Evolutionary conservation across 202 grass and related monocot genomes (phyloP).

Genomic region (Panicum virgatum): DNA sequence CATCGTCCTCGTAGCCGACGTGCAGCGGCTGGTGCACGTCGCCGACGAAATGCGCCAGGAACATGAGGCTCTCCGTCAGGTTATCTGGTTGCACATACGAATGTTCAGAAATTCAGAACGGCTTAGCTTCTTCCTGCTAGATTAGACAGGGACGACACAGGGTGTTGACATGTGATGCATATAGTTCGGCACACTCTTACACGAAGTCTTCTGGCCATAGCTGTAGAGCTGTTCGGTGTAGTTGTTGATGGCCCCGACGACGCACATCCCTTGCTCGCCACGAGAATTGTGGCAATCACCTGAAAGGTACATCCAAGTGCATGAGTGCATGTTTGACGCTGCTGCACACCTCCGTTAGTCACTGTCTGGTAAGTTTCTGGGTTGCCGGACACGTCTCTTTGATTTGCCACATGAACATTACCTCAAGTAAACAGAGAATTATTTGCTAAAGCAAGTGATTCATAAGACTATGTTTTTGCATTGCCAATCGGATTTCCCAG

Average conservation of each 20-base stretch:
- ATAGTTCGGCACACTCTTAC: conserved; percentile 23
- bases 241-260: conserved; percentile 89
- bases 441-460: conserved; percentile 2
- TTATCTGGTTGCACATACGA: conserved; percentile 55
- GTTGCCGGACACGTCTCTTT: conserved; percentile 9
- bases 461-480: neutral
- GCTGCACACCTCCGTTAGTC: neutral
- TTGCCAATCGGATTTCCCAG: neutral
- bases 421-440: neutral
- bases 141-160: too few species aligned
- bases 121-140: neutral
- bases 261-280: conserved; percentile 69
- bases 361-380: neutral
- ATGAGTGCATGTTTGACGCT: neutral
- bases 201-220: conserved; percentile 62
- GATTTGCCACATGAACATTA: neutral
- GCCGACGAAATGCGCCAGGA: conserved; percentile 86
- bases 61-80: conserved; percentile 96
- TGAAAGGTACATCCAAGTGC: conserved; percentile 7
- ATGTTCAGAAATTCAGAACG: neutral
- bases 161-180: neutral
- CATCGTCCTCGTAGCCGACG: conserved; percentile 62
- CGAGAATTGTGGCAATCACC: conserved; percentile 79
- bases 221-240: conserved; percentile 65
- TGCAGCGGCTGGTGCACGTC: conserved; percentile 95